phyloP scores from a whole-genome alignment of 164 flowering plant species.

The Berberis thunbergii region DNA sequence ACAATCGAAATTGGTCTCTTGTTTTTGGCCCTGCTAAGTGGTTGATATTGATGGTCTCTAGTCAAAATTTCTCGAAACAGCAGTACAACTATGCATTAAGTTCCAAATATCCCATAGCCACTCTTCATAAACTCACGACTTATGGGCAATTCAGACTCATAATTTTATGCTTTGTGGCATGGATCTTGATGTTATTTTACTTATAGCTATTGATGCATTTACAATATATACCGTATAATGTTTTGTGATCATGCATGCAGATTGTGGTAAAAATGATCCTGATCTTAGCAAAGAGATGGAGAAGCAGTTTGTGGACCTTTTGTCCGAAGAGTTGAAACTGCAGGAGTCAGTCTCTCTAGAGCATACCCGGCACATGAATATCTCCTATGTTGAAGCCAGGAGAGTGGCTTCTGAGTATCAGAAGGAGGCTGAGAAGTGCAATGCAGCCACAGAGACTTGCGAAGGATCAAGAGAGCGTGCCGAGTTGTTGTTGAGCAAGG shows the following conservation, averaged over 20 bases:
- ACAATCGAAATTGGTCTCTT: too few species aligned
- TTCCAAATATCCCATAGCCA: too few species aligned
- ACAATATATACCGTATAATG: background rate
- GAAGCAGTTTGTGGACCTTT: conserved; percentile 77
- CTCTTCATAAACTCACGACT: too few species aligned
- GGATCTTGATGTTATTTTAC: too few species aligned
- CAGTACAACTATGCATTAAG: too few species aligned
- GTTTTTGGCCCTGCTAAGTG: too few species aligned
- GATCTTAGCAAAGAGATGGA: conserved; percentile 82
- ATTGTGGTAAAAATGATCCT: conserved; percentile 81
- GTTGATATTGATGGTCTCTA: too few species aligned
- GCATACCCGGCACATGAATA: conserved; percentile 56
- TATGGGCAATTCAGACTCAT: too few species aligned
- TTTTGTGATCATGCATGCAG: conserved; percentile 20
- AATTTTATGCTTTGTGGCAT: too few species aligned
- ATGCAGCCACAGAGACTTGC: conserved; percentile 77
- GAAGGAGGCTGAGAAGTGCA: conserved; percentile 85
- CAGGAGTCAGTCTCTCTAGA: conserved; percentile 61
- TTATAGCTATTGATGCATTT: background rate
- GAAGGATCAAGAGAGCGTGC: conserved; percentile 83
- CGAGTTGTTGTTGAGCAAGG: conserved; percentile 50
- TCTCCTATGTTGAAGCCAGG: conserved; percentile 63
- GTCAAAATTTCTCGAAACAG: too few species aligned
- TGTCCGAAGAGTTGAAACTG: conserved; percentile 75
- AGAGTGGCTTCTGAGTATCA: conserved; percentile 72